Conservation (phyloP, 164 flowering plant species). For the Berberis vulgaris region DNA sequence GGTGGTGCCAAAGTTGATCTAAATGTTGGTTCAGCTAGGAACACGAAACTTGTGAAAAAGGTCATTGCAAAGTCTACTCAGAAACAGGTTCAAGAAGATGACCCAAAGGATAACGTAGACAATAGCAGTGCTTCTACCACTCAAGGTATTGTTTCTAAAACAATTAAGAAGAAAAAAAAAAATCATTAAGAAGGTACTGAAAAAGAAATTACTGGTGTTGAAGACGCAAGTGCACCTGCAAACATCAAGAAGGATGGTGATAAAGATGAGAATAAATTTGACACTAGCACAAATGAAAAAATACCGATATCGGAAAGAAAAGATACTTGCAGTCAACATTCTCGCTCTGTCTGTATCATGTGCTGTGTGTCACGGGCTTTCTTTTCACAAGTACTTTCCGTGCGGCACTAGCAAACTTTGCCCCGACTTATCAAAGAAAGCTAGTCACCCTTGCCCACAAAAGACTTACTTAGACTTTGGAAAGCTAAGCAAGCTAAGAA, state of each 20-base stretch:
- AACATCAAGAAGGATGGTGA: conserved; percentile 17
- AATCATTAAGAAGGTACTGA: conserved; percentile 36
- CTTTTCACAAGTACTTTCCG: too few relatives aligned
- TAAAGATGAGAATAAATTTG: conserved; percentile 11
- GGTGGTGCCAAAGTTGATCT: conserved; percentile 26
- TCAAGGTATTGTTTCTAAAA: conserved; percentile 28
- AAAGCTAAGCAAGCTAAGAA: too few relatives aligned
- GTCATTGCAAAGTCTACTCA: conserved; percentile 17
- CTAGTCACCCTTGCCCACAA: too few relatives aligned
- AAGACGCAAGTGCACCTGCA: neutral
- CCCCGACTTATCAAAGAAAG: too few relatives aligned
- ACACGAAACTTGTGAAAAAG: conserved; percentile 34
- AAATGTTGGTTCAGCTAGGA: conserved; percentile 17
- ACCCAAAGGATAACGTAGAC: conserved; percentile 25
- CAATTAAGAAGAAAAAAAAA: conserved; percentile 40
- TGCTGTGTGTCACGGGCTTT: conserved; percentile 34
- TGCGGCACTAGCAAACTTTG: too few relatives aligned
- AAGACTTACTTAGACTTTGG: too few relatives aligned
- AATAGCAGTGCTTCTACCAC: conserved; percentile 13
- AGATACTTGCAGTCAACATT: conserved; percentile 53
- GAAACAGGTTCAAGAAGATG: conserved; percentile 24
- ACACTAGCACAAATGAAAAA: conserved; percentile 8
- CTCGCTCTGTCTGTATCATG: conserved; percentile 93
- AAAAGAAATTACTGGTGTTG: conserved; percentile 10
- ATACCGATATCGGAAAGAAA: conserved; percentile 20